These are phyloP conservation scores for Yarrowia sp. DNA, from an alignment of 805 yeast genomes.

Conservation along the genomic window DNA sequence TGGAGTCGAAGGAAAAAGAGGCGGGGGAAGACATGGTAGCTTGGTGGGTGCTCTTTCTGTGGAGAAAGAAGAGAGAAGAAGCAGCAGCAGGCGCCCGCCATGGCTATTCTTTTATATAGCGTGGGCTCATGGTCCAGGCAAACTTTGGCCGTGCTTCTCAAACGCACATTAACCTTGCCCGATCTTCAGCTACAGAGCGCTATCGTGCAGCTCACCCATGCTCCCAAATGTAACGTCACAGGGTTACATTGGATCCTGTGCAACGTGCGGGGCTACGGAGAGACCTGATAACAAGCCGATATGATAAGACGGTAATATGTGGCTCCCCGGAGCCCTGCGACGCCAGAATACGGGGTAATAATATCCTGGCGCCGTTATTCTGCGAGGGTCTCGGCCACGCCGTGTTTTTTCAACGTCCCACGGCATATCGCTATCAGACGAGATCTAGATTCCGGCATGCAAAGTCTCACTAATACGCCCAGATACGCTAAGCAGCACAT, in stretches of 20 bases:
- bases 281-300: not conserved
- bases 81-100: not conserved
- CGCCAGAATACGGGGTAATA: too few relatives aligned
- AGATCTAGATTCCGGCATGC: not conserved
- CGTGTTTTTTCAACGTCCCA: too few relatives aligned
- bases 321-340: too few relatives aligned
- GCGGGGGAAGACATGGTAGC: conserved; percentile 4
- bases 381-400: too few relatives aligned
- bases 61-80: not conserved
- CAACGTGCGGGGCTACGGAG: conserved; percentile 1
- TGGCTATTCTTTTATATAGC: not conserved
- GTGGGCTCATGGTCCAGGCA: not conserved
- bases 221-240: conserved; percentile 2
- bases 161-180: not conserved
- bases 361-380: too few relatives aligned
- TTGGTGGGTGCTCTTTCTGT: not conserved
- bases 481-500: not conserved
- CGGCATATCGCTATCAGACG: too few relatives aligned
- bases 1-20: conserved; percentile 9
- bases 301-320: not conserved
- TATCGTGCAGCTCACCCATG: not conserved
- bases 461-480: not conserved
- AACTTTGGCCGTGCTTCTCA: not conserved
- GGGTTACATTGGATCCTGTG: not conserved
- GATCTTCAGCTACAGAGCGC: not conserved